Base-by-base conservation (phyloP, 345 rosid genomes). In the Gossypium bickii region DNA sequence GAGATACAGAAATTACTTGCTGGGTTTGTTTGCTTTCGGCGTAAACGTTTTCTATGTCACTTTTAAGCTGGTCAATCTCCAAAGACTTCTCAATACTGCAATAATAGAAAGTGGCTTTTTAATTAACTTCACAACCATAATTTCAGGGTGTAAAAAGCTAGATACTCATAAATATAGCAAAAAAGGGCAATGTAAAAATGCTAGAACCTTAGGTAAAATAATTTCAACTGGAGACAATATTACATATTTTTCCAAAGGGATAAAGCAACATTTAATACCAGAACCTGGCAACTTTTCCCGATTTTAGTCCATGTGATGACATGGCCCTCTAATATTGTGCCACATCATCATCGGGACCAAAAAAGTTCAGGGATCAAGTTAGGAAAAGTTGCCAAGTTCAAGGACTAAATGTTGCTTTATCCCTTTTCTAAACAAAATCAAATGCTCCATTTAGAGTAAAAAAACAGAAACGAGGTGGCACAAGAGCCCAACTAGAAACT, bases 21-120 rank as follows among this genome's bases (percentile, higher is more conserved):
- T 85, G 85, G 65, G 83, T 72, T 70, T 75, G 80, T 61, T 69
- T 78, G 71, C 81, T 88, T 75, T 74, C 74, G 45, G 74, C 78
- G 76, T 77, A 79, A 79, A 80, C 83, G 63, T 52, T 76, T 70
- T 67, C 72, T 25, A 87, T 78, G 68, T 85, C 82, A 72, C 83
- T 74, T 72, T 83, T 81, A 65, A 89, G 86, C 80, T 76, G 84
- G 76, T 87, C 93, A 76, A 88, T 80, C 78, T 87, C 89, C 64
- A 75, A 20, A 75, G 86, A 81, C 83, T 84, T 86, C 74, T 85
- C 86, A 73, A 71, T 59, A 70, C 98, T 89, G 84, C 74, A 83
- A 65, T 59, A 62, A 45, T 73, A 77, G 38, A 73, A 47, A 9
- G 69, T 49, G 44, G 6, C 25, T 47, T 60, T 13, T 22, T 44